These are phyloP conservation scores for Chlamydomonas sp. DNA, from an alignment of 139 green algal species.

Conservation along the genomic window DNA sequence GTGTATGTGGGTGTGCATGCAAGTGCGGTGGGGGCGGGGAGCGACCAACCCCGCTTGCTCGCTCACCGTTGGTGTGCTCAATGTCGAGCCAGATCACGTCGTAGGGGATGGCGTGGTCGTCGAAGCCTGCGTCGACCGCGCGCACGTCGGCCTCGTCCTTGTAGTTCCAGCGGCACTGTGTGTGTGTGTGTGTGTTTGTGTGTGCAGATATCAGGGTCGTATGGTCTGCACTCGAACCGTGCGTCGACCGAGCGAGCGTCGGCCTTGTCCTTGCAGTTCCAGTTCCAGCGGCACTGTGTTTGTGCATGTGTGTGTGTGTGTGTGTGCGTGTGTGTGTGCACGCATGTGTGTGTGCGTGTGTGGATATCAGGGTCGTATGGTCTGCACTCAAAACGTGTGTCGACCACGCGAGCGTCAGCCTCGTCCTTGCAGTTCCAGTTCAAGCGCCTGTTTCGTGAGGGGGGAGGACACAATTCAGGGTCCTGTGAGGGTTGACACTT, in stretches of 20 bases:
- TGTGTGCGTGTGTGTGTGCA: neutral
- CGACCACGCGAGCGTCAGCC: slow-evolving; percentile 46
- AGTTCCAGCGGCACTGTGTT: slow-evolving; percentile 95
- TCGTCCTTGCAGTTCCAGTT: slow-evolving; percentile 93
- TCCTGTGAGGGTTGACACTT: slow-evolving; percentile 96
- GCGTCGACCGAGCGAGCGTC: slow-evolving; percentile 81
- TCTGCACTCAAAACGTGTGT: slow-evolving; percentile 90
- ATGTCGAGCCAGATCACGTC: slow-evolving; percentile 99
- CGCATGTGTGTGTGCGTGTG: neutral
- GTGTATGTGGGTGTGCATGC: neutral
- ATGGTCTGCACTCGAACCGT: too few species aligned
- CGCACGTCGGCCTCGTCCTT: slow-evolving; percentile 51
- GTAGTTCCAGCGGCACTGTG: slow-evolving; percentile 98
- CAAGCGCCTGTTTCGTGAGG: too few species aligned
- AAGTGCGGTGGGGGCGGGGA: neutral
- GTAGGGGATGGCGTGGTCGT: slow-evolving; percentile 90
- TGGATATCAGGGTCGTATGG: too few species aligned
- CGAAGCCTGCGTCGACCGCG: slow-evolving; percentile 76
- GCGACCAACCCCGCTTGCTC: too few species aligned
- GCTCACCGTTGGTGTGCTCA: slow-evolving; percentile 96
- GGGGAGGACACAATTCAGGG: too few species aligned
- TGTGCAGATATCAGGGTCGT: too few species aligned
- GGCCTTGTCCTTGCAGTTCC: slow-evolving; percentile 98
- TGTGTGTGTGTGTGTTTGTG: too few species aligned
- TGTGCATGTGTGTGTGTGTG: too few species aligned